A percentile compares a stretch with the other conserved stretches of the same genome.
These are phyloP conservation scores for Colletotrichum spinosum DNA, from an alignment of 2,329 filamentous ascomycete species.

Conservation along the genomic window DNA sequence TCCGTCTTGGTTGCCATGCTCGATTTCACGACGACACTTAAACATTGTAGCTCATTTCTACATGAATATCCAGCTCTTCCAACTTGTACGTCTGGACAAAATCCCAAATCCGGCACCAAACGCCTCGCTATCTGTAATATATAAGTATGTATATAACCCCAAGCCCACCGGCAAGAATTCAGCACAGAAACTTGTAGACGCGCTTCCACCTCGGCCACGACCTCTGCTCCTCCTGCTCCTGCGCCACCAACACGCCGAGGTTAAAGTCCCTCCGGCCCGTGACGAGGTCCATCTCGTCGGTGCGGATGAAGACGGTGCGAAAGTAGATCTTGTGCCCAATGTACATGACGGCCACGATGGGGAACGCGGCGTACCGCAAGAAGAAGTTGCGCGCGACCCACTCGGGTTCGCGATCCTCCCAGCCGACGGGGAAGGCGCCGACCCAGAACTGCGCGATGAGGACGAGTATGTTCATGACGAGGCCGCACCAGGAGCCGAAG, in stretches of 20 bases:
- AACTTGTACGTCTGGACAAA: background rate
- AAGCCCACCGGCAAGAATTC: conserved; percentile 20
- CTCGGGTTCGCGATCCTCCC: conserved; percentile 54
- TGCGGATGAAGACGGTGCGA: conserved; percentile 73
- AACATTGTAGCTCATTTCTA: background rate
- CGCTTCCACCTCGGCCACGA: conserved; percentile 83
- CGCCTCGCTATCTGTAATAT: conserved; percentile 9
- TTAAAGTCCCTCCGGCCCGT: conserved; percentile 90
- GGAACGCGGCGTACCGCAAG: conserved; percentile 75
- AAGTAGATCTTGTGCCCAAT: conserved; percentile 81
- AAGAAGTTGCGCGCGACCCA: conserved; percentile 77
- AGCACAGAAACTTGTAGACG: conserved; percentile 80
- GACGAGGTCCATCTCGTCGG: conserved; percentile 84
- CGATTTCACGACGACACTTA: background rate
- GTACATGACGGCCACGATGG: conserved; percentile 77
- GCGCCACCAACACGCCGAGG: conserved; percentile 79
- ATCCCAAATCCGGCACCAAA: conserved; percentile 1
- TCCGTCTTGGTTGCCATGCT: background rate
- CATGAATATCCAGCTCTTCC: background rate
- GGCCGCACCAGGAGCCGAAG: conserved; percentile 82
- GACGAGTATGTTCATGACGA: conserved; percentile 80
- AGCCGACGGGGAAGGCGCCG: conserved; percentile 80
- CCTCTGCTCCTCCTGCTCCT: conserved; percentile 81
- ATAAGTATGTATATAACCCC: background rate
- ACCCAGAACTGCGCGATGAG: conserved; percentile 90